Conservation (phyloP, 2,329 filamentous ascomycete species). For the Ascosphaera acerosa region DNA sequence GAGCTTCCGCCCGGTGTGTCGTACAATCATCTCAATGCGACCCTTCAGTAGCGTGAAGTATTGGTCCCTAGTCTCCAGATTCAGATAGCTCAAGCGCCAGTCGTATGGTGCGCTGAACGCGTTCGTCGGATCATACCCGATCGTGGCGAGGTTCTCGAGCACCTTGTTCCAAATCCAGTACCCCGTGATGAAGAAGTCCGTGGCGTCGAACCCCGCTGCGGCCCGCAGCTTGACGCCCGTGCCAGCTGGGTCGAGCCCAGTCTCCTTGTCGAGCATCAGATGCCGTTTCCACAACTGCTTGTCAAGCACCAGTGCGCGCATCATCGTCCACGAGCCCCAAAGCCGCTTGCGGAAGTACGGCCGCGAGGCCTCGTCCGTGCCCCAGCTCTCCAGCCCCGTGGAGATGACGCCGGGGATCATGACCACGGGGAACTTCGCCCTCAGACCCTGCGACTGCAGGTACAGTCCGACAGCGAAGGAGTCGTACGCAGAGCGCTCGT, state of each 20-base stretch:
- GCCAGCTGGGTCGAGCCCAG: slow-evolving; percentile 69
- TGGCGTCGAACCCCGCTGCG: slow-evolving; percentile 89
- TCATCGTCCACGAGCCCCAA: slow-evolving; percentile 99
- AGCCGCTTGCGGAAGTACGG: slow-evolving; percentile 84
- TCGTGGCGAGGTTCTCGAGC: slow-evolving; percentile 79
- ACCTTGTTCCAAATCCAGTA: slow-evolving; percentile 99
- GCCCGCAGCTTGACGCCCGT: slow-evolving; percentile 83
- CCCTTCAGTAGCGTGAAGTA: slow-evolving; percentile 82
- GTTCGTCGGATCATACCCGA: slow-evolving; percentile 75
- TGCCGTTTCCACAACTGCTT: slow-evolving; percentile 89
- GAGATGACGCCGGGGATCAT: slow-evolving; percentile 98
- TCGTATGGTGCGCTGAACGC: slow-evolving; percentile 52
- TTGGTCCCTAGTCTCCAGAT: slow-evolving; percentile 71
- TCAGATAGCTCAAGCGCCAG: slow-evolving; percentile 76
- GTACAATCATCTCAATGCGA: slow-evolving; percentile 63
- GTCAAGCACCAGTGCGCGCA: slow-evolving; percentile 77
- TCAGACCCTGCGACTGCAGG: slow-evolving; percentile 53
- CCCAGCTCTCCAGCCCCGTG: slow-evolving; percentile 90
- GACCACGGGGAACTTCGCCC: slow-evolving; percentile 66
- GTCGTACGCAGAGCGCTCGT: slow-evolving; percentile 33
- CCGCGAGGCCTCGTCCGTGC: slow-evolving; percentile 58
- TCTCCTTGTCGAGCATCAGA: slow-evolving; percentile 84
- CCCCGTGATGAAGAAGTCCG: slow-evolving; percentile 57
- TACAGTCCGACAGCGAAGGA: slow-evolving; percentile 78
- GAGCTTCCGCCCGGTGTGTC: slow-evolving; percentile 51